phyloP scores from a whole-genome alignment of 176 grass and related monocot genomes.

The Phragmites australis region DNA sequence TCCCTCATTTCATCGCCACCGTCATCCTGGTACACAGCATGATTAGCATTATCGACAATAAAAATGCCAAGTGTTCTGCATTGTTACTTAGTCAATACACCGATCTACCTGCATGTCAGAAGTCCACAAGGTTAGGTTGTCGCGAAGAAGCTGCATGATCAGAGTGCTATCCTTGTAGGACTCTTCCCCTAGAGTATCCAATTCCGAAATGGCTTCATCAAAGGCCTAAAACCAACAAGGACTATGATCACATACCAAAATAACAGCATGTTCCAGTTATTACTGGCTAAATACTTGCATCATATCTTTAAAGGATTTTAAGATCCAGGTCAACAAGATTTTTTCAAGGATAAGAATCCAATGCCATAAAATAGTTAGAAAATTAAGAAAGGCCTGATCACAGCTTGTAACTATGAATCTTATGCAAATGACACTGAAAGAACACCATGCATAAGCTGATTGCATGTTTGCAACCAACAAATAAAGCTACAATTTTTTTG shows the following conservation, averaged over 20 bases:
- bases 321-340: not conserved
- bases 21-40: conserved; percentile 66
- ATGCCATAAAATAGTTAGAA: not conserved
- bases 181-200: conserved; percentile 95
- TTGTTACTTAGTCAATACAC: not conserved
- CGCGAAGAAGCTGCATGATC: conserved; percentile 99
- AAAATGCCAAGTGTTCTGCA: not conserved
- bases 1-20: conserved; percentile 86
- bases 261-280: not conserved
- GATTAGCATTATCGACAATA: not conserved
- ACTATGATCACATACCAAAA: conserved; percentile 10
- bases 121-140: conserved; percentile 98
- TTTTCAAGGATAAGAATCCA: not conserved
- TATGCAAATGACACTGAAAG: not conserved
- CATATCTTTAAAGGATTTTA: not conserved
- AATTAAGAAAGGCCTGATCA: not conserved
- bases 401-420: not conserved
- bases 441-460: conserved; percentile 1
- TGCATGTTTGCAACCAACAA: not conserved
- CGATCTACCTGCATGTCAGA: conserved; percentile 92
- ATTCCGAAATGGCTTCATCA: conserved; percentile 86
- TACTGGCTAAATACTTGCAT: not conserved
- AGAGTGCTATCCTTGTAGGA: conserved; percentile 99
- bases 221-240: conserved; percentile 63
- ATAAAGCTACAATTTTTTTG: not conserved